These are phyloP conservation scores for Erucastrum elatum DNA, from an alignment of 345 rosid species.

Conservation along the genomic window DNA sequence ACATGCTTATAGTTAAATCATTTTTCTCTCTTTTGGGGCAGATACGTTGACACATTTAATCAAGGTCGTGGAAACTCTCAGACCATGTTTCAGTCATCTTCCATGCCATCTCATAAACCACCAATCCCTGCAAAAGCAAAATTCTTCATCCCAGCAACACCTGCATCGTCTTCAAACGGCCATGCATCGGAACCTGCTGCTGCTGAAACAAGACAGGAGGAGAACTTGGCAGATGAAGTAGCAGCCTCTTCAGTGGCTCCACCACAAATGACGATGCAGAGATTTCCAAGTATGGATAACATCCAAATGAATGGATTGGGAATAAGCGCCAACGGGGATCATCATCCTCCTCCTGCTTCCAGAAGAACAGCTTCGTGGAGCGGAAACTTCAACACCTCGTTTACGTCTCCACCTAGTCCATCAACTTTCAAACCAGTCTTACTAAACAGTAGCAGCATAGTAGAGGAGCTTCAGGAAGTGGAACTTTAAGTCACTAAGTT, in stretches of 20 bases:
- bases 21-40: slow-evolving; percentile 7
- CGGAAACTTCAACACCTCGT: slow-evolving; percentile 58
- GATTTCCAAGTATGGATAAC: slow-evolving; percentile 72
- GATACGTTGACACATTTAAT: slow-evolving; percentile 40
- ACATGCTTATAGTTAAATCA: neutral
- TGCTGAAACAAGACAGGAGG: slow-evolving; percentile 49
- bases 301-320: slow-evolving; percentile 41
- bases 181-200: slow-evolving; percentile 49
- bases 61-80: slow-evolving; percentile 90
- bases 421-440: slow-evolving; percentile 37
- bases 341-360: slow-evolving; percentile 39
- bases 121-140: slow-evolving; percentile 66
- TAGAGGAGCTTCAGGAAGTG: slow-evolving; percentile 91
- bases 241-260: slow-evolving; percentile 16
- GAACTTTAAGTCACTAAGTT: slow-evolving; percentile 59
- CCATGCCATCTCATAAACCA: slow-evolving; percentile 65
- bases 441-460: slow-evolving; percentile 52
- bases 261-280: slow-evolving; percentile 52
- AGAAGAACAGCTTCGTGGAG: slow-evolving; percentile 92
- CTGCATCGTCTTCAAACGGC: slow-evolving; percentile 49
- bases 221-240: slow-evolving; percentile 31
- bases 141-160: slow-evolving; percentile 69
- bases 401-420: slow-evolving; percentile 37
- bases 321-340: slow-evolving; percentile 34
- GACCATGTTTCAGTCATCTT: slow-evolving; percentile 63